Base-by-base conservation (phyloP, 2,329 filamentous ascomycete species). In the Chalara sp. region DNA sequence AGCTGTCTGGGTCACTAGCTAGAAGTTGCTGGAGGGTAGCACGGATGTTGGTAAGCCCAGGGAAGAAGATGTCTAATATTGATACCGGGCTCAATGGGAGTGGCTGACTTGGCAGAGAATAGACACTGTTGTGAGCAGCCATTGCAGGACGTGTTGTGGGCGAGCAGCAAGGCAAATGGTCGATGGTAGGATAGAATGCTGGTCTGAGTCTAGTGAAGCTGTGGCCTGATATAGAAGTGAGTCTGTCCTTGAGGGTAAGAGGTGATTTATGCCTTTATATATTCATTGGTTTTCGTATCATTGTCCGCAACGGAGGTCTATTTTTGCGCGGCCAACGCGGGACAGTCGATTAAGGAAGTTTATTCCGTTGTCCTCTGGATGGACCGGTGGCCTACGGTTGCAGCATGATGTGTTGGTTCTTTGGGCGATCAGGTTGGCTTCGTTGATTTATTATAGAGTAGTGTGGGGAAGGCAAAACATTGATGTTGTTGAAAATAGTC, bases 11-110 rank as follows among this genome's bases (percentile, higher is more conserved):
- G 10, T n/a, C n/a, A n/a, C 46, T 4, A 41, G 46, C 21, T 6
- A 30, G 37, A 48, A 48, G 46, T 13, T 48, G 35, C 28, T 41
- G 46, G 28, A 42, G 10, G 28, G 46, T 6, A 12, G 46, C 46
- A 48, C 35, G 40, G 45, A 47, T 47, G 32, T 37, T 37, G 32
- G 7, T 47, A 12, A 47, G 32, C 6, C 45, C 33, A 47, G 45
- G 45, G 32, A 47, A 47, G 32, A 47, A 47, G 45, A 47, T 2
- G 45, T 47, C 45, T 12, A 47, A 4, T 1, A 47, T 46, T 8
- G 46, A 57, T 12, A 47, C 7, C 29, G 44, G 44, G 8, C 32
- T 6, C 12, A 30, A 45, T 43, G 13, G 6, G 40, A 43, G n/a
- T 43, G 8, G 40, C 13, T 43, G 40, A 13, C 6, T 13, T 12